Base-by-base conservation (phyloP, 2,329 filamentous ascomycete species). In the Didymella pinodella region DNA sequence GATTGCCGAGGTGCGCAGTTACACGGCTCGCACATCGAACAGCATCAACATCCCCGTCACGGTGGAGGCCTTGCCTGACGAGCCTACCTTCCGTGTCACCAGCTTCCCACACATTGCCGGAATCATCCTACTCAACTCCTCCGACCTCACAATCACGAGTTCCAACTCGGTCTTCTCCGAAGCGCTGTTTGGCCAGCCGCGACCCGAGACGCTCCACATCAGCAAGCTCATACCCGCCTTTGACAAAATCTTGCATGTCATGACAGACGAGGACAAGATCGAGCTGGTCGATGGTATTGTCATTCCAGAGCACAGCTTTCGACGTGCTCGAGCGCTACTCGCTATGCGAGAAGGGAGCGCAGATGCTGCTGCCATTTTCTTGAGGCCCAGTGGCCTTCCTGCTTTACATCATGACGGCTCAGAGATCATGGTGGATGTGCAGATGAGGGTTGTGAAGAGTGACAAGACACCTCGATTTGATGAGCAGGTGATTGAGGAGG, bases 81-180 rank as follows among this genome's bases (percentile, higher is more conserved):
- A 88, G 66, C 84, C 87, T 18, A 88, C 91, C 65, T 85, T 99
- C 64, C 88, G 92, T 50, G 86, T 99, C 43, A 97, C 94, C 16
- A 97, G 93, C 73, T 96, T 97, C 65, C 95, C 95, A 16, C 94
- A 99, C 74, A 97, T 99, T 78, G 95, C 95, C 54, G 95, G 95
- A 48, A 97, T 99, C 70, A 88, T 99, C 72, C 93, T 99, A 8
- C 83, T 99, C 12, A 90, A 91, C n/a, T 90, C 94, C 1, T 81
- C 87, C 29, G 88, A 85, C 0, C 83, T 98, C 64, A 86, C 87
- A 48, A 90, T 99, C 69, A 91, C 91, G 73, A 97, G 93, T 78
- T 95, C 93, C 8, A 99, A 99, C 76, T 91, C 92, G 3, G 94
- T 96, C 20, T 98, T 99, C 73, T 96, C 92, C 7, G 90, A 92